phyloP scores from a whole-genome alignment of 2,329 filamentous ascomycete species.

The Gliomastix tumulicola region DNA sequence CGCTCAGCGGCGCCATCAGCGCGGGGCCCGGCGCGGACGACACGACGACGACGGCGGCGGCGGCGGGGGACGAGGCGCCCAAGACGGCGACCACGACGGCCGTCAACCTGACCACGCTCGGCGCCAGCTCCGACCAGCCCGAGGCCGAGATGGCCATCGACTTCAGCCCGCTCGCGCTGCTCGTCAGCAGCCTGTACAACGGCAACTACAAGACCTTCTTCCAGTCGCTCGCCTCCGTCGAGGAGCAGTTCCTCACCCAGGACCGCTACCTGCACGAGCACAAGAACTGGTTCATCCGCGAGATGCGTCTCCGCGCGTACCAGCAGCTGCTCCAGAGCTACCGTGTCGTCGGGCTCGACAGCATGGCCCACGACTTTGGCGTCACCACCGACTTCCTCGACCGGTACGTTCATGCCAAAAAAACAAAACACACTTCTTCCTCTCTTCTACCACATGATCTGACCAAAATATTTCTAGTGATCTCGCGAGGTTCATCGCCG shows the following conservation, averaged over 20 bases:
- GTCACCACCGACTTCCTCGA: constrained; percentile 96
- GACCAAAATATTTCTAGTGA: constrained; percentile 65
- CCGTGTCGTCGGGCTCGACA: constrained; percentile 90
- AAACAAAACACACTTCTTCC: background rate
- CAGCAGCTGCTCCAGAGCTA: constrained; percentile 97
- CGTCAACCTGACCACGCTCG: constrained; percentile 84
- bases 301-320: constrained; percentile 96
- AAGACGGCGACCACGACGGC: constrained; percentile 49
- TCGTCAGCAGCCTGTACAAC: constrained; percentile 87
- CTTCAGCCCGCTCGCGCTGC: constrained; percentile 78
- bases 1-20: constrained; percentile 72
- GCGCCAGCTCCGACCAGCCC: constrained; percentile 61
- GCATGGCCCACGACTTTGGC: constrained; percentile 96
- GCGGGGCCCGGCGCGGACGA: constrained; percentile 77
- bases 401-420: constrained; percentile 53
- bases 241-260: constrained; percentile 88
- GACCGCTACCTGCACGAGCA: constrained; percentile 96
- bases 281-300: constrained; percentile 92
- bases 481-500: constrained; percentile 93
- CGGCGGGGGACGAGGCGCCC: constrained; percentile 46
- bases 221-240: constrained; percentile 77
- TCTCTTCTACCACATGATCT: background rate
- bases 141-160: constrained; percentile 79
- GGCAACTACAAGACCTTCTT: constrained; percentile 96
- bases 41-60: too few species aligned